Evolutionary conservation across 73 alveolate species (phyloP).

Genomic region (Blepharisma stoltei): DNA sequence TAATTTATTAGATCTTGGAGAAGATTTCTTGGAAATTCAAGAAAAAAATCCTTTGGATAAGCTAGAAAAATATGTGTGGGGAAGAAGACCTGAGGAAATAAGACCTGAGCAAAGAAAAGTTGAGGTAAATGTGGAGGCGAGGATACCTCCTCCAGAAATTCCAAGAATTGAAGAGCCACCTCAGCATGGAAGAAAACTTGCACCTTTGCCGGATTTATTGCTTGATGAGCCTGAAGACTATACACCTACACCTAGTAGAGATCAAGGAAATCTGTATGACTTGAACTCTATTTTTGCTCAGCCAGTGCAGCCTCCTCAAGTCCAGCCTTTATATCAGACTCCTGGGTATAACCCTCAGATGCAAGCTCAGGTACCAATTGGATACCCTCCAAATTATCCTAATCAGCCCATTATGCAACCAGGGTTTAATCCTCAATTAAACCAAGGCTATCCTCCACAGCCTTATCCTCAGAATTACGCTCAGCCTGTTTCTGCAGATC

Average conservation of each 20-base stretch:
- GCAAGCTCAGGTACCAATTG: background rate
- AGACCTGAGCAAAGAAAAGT: slow-evolving; percentile 24
- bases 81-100: background rate
- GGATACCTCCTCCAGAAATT: slow-evolving; percentile 4
- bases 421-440: background rate
- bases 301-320: slow-evolving; percentile 3
- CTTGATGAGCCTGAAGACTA: slow-evolving; percentile 9
- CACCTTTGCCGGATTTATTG: background rate
- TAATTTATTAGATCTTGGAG: slow-evolving; percentile 43
- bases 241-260: background rate
- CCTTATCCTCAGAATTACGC: background rate
- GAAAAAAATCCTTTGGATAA: slow-evolving; percentile 22
- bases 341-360: background rate
- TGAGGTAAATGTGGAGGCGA: slow-evolving; percentile 36
- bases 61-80: slow-evolving; percentile 17
- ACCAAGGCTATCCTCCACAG: slow-evolving; percentile 3
- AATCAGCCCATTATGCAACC: background rate
- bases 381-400: background rate
- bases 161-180: background rate
- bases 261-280: background rate
- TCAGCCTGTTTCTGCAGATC: background rate
- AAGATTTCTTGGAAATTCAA: slow-evolving; percentile 29
- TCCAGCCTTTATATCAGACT: background rate
- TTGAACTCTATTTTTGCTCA: background rate
- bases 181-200: slow-evolving; percentile 7